Base-by-base conservation (phyloP, 139 green algal species). In the Chlorella sp. region DNA sequence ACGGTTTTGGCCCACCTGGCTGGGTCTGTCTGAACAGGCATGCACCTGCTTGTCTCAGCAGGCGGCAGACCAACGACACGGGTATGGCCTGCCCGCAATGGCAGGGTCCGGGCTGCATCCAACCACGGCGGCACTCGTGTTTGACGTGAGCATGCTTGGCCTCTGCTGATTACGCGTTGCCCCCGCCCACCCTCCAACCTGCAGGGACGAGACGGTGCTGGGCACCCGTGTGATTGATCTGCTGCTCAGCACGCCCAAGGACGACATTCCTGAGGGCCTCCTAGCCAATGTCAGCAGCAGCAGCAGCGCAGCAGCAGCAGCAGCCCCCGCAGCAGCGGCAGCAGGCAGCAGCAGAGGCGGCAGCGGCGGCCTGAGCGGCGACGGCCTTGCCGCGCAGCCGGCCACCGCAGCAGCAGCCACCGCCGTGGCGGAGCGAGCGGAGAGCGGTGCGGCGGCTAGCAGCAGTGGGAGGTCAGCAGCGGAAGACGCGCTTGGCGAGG, bases 171-270 rank as follows among this genome's bases (percentile, higher is more conserved):
- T n/a, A n/a, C n/a, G 40, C 43, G 44, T 34, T 34, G 1, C 74
- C 34, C 48, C 20, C 16, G 2, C n/a, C 32, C 2, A 20, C 74
- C 22, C 11, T 26, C 9, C 60, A 0, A 43, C 7, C 6, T 86
- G 41, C 81, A 80, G 56, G 20, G 77, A 86, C 51, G 91, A 93
- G 65, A 91, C 74, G 6, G 86, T 94, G 68, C 44, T 84, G 54
- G 91, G 90, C n/a, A 41, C 43, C 26, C 80, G 84, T 17, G 82
- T 94, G n/a, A 80, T 94, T 38, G 82, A 93, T 28, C 79, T 93
- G 60, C 75, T 93, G 58, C 32, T 82, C 17, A 72, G 11, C 67
- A 87, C 74, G 20, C 76, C 78, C 6, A 24, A 82, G 34, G 56
- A 80, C 1, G 43, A 70, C 41, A 41, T 51, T 2, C 16, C 32